phyloP scores from a whole-genome alignment of 2,329 filamentous ascomycete species.

The Xylaria sp. region DNA sequence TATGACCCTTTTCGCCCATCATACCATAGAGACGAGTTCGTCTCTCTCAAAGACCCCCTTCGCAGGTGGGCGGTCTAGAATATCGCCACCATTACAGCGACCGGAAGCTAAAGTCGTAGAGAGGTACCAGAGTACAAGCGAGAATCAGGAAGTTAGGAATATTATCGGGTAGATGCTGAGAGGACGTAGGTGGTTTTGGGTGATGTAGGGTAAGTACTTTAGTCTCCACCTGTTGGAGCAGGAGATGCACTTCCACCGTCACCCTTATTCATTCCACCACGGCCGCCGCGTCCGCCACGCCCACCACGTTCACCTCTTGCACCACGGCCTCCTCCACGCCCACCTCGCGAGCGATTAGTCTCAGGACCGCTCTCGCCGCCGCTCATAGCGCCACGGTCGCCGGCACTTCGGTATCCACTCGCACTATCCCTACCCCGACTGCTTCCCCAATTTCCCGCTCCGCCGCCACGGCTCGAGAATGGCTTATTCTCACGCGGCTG shows the following conservation, averaged over 20 bases:
- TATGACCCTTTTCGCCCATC: conserved; percentile 31
- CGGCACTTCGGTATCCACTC: conserved; percentile 87
- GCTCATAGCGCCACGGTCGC: conserved; percentile 70
- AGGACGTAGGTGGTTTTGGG: conserved; percentile 28
- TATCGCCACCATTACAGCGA: conserved; percentile 44
- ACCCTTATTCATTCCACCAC: conserved; percentile 61
- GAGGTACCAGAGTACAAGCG: conserved; percentile 46
- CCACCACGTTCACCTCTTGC: conserved; percentile 68
- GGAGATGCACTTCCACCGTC: conserved; percentile 67
- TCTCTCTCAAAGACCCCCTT: conserved; percentile 41
- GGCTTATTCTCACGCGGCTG: conserved; percentile 72
- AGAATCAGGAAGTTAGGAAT: conserved; percentile 39
- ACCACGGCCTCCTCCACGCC: conserved; percentile 67
- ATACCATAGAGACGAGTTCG: conserved; percentile 34
- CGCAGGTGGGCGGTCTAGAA: conserved; percentile 45
- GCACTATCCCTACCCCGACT: conserved; percentile 70
- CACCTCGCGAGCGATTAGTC: conserved; percentile 65
- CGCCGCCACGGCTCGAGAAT: conserved; percentile 68
- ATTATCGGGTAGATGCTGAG: conserved; percentile 45
- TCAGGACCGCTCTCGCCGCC: conserved; percentile 79
- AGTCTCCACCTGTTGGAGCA: conserved; percentile 63
- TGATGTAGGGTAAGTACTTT: conserved; percentile 42
- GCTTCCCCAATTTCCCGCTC: conserved; percentile 73
- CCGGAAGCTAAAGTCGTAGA: conserved; percentile 38
- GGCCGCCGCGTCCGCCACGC: conserved; percentile 61